A percentile compares a stretch with the other conserved stretches of the same genome.
Evolutionary conservation across 2,329 filamentous ascomycete genomes (phyloP).

Genomic region (Talaromyces sp.): DNA sequence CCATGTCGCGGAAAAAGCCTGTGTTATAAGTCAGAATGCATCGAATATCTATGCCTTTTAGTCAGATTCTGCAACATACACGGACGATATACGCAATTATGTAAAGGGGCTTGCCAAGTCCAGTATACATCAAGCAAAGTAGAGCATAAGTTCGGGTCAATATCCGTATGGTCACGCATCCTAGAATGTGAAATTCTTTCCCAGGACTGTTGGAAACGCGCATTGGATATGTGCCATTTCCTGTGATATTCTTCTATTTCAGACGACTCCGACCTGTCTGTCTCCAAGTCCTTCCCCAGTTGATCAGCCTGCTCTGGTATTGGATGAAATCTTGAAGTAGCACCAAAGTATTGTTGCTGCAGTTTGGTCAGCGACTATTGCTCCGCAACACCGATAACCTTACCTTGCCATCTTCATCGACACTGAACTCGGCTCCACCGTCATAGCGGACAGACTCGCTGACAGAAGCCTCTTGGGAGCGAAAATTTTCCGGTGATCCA

Average conservation of each 20-base stretch:
- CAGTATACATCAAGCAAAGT: constrained; percentile 15
- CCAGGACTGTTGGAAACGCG: constrained; percentile 9
- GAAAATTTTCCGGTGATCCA: constrained; percentile 1
- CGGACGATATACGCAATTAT: constrained; percentile 18
- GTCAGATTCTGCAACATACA: constrained; percentile 1
- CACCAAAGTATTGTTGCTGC: constrained; percentile 12
- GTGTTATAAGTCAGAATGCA: background rate
- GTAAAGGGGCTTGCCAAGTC: constrained; percentile 18
- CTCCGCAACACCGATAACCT: background rate
- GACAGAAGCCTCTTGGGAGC: constrained; percentile 6
- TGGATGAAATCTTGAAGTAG: constrained; percentile 14
- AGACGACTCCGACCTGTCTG: constrained; percentile 6
- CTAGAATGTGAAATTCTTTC: constrained; percentile 10
- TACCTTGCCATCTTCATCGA: constrained; percentile 12
- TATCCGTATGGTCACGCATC: constrained; percentile 9
- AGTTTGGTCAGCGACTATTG: background rate
- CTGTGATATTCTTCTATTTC: constrained; percentile 12
- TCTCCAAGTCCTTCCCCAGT: background rate
- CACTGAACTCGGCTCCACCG: constrained; percentile 9
- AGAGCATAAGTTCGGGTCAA: constrained; percentile 5
- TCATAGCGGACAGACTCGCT: constrained; percentile 7
- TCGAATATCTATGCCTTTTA: too few relatives aligned
- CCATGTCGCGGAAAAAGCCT: constrained; percentile 18
- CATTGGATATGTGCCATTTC: constrained; percentile 12
- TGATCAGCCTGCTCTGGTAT: constrained; percentile 4